A percentile compares a stretch with the other conserved stretches of the same genome.
These are phyloP conservation scores for Cladophialophora carrionii DNA, from an alignment of 2,329 filamentous ascomycete genomes.

Conservation along the genomic window DNA sequence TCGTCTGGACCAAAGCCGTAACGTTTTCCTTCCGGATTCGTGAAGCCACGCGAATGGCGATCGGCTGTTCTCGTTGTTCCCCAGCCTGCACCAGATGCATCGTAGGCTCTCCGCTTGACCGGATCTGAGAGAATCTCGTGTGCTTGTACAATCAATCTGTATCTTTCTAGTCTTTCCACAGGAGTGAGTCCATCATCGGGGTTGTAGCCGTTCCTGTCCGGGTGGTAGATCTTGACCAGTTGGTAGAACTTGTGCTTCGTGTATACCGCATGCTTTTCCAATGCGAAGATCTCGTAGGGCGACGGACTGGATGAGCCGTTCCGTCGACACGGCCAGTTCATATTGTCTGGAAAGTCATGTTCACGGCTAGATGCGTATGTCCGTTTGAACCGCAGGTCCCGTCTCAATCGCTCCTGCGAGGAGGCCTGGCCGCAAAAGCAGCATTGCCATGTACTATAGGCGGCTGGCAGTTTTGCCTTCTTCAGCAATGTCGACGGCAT, in stretches of 20 bases:
- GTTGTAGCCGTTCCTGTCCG: constrained; percentile 62
- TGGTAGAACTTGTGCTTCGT: constrained; percentile 83
- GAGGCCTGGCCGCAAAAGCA: constrained; percentile 40
- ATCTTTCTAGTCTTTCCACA: constrained; percentile 74
- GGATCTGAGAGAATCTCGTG: constrained; percentile 87
- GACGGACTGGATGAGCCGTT: constrained; percentile 58
- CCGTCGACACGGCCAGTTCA: constrained; percentile 38
- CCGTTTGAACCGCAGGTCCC: constrained; percentile 27
- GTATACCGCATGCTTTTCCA: constrained; percentile 67
- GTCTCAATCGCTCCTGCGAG: constrained; percentile 33
- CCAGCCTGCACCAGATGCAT: constrained; percentile 82
- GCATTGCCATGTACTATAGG: constrained; percentile 45
- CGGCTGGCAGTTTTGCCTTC: constrained; percentile 49
- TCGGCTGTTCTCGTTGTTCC: constrained; percentile 41
- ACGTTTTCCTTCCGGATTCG: constrained; percentile 38
- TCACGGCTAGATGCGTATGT: constrained; percentile 44
- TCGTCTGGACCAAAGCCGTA: constrained; percentile 45
- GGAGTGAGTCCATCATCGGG: constrained; percentile 35
- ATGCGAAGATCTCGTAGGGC: constrained; percentile 85
- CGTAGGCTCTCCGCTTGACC: constrained; percentile 76
- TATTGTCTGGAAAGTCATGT: constrained; percentile 37
- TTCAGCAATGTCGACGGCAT: constrained; percentile 48
- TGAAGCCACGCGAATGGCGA: constrained; percentile 38
- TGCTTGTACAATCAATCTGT: constrained; percentile 83
- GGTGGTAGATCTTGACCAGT: constrained; percentile 94